Percentiles rank a stretch among this genome's conserved stretches.
phyloP scores from a whole-genome alignment of 345 rosid species.

The Hirschfeldia incana region DNA sequence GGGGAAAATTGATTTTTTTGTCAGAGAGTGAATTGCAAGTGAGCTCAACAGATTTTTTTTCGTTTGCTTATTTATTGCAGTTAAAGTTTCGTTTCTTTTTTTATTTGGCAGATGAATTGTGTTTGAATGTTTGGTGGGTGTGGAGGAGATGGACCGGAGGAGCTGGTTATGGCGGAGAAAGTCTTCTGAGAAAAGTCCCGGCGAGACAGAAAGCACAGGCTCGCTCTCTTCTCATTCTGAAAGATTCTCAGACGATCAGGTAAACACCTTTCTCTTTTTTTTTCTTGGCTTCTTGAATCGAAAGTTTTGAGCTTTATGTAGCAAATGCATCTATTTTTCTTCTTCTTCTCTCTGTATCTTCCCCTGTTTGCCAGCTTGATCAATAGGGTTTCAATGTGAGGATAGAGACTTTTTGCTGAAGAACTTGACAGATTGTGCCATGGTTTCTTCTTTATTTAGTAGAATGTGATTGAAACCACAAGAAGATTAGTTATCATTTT shows the following conservation, averaged over 20 bases:
- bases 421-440: not conserved
- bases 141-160: slow-evolving; percentile 54
- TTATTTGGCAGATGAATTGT: slow-evolving; percentile 16
- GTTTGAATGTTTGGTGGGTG: slow-evolving; percentile 34
- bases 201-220: slow-evolving; percentile 66
- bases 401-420: not conserved
- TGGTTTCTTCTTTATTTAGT: not conserved
- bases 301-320: not conserved
- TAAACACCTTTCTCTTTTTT: slow-evolving; percentile 2
- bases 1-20: slow-evolving; percentile 6
- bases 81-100: slow-evolving; percentile 3
- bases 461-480: not conserved
- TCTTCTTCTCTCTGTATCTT: not conserved
- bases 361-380: not conserved
- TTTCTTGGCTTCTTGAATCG: not conserved
- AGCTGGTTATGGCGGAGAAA: slow-evolving; percentile 81
- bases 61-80: slow-evolving; percentile 15
- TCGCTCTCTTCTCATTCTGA: slow-evolving; percentile 69
- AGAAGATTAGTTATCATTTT: not conserved
- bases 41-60: slow-evolving; percentile 30
- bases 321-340: slow-evolving; percentile 1
- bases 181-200: slow-evolving; percentile 69
- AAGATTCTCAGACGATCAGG: slow-evolving; percentile 77
- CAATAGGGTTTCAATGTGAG: not conserved
- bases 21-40: slow-evolving; percentile 56